Evolutionary conservation across 768 basidiomycete genomes (phyloP).

Genomic region (Collybia sordida): DNA sequence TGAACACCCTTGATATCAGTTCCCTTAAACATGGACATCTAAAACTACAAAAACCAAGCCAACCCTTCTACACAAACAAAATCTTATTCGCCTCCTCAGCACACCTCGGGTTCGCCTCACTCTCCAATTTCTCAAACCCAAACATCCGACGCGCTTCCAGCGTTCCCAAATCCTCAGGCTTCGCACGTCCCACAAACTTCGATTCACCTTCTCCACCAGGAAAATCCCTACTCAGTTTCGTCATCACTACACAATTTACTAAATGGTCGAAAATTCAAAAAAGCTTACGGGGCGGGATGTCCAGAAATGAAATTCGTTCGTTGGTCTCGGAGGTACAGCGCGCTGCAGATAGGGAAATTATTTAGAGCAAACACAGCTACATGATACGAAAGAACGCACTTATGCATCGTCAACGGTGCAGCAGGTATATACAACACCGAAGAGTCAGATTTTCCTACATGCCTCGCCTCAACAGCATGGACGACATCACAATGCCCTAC

Average conservation of each 20-base stretch:
- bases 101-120: slow-evolving; percentile 5
- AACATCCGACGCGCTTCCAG: slow-evolving; percentile 36
- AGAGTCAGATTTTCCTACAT: slow-evolving; percentile 47
- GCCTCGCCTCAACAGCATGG: slow-evolving; percentile 53
- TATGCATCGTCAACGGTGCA: slow-evolving; percentile 47
- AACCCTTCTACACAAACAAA: slow-evolving; percentile 5
- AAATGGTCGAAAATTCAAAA: neutral
- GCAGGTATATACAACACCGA: slow-evolving; percentile 60
- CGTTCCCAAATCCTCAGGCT: slow-evolving; percentile 28
- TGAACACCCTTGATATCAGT: neutral
- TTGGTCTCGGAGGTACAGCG: slow-evolving; percentile 48
- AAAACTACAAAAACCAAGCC: no score
- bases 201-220: slow-evolving; percentile 54
- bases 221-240: slow-evolving; percentile 38
- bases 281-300: slow-evolving; percentile 47
- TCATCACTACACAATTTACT: neutral
- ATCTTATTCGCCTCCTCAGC: slow-evolving; percentile 16
- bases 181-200: slow-evolving; percentile 36
- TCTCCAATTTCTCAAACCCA: slow-evolving; percentile 34
- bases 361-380: neutral
- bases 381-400: slow-evolving; percentile 29
- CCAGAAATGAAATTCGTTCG: slow-evolving; percentile 44
- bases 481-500: slow-evolving; percentile 56
- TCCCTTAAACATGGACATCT: no score
- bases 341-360: slow-evolving; percentile 26